These are phyloP conservation scores for Paralagenidium karlingii DNA, from an alignment of 352 stramenopile genomes.

Conservation along the genomic window DNA sequence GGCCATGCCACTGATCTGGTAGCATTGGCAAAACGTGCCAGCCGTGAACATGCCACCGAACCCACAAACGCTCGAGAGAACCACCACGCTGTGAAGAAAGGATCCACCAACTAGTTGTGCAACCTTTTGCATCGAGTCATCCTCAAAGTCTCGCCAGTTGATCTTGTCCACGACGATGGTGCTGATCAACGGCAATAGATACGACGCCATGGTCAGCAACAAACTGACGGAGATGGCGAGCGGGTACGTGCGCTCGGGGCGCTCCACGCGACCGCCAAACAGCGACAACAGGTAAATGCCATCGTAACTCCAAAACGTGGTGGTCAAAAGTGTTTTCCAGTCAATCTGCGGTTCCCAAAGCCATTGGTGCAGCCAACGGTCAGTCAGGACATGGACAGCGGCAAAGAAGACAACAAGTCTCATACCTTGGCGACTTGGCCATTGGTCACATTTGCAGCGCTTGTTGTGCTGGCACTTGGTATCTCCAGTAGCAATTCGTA, in stretches of 20 bases:
- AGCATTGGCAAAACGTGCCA: conserved; percentile 82
- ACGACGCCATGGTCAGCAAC: conserved; percentile 55
- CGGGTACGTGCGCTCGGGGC: conserved; percentile 73
- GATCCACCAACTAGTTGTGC: too few species aligned
- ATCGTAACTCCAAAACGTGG: conserved; percentile 94
- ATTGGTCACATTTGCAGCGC: too few species aligned
- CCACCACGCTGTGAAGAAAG: conserved; percentile 73
- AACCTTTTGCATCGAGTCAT: too few species aligned
- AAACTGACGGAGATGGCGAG: conserved; percentile 71
- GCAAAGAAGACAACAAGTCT: too few species aligned
- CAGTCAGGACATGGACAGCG: too few species aligned
- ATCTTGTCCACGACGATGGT: conserved; percentile 52
- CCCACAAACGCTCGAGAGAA: conserved; percentile 67
- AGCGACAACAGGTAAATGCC: conserved; percentile 85
- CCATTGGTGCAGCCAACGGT: too few species aligned
- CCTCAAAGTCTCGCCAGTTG: conserved; percentile 70
- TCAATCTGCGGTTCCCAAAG: too few species aligned
- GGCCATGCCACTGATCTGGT: conserved; percentile 66
- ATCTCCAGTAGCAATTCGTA: too few species aligned
- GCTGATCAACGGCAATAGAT: conserved; percentile 80
- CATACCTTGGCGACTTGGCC: too few species aligned
- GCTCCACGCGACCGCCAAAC: conserved; percentile 85
- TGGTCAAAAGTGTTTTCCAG: conserved; percentile 89
- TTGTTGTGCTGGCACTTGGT: too few species aligned
- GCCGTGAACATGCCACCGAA: conserved; percentile 85